Evolutionary conservation across 2,329 filamentous ascomycete genomes (phyloP).

Genomic region (Periconia sp.): DNA sequence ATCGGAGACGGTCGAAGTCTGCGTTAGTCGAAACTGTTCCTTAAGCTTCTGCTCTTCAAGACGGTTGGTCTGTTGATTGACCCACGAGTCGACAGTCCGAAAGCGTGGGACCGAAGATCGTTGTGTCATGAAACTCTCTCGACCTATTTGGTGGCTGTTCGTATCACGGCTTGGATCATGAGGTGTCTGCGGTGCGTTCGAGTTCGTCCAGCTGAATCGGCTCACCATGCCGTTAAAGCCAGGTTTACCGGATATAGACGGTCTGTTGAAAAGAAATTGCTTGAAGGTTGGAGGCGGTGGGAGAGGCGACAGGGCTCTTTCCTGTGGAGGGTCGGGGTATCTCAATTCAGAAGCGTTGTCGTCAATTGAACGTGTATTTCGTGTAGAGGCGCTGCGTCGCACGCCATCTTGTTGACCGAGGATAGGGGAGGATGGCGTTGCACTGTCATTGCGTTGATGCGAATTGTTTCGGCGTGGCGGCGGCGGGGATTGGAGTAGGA

Average conservation of each 20-base stretch:
- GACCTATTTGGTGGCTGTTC: conserved; percentile 26
- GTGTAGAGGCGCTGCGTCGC: conserved; percentile 36
- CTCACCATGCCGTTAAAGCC: conserved; percentile 33
- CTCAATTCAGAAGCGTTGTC: conserved; percentile 28
- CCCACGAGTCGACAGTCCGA: conserved; percentile 50
- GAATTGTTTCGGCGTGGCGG: conserved; percentile 30
- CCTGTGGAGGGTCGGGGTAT: conserved; percentile 24
- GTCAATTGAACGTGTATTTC: conserved; percentile 37
- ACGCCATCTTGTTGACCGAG: conserved; percentile 37
- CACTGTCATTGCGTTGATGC: conserved; percentile 36
- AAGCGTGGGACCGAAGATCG: conserved; percentile 47
- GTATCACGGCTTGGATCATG: conserved; percentile 39
- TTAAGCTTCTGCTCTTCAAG: conserved; percentile 44
- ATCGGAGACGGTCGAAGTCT: conserved; percentile 31
- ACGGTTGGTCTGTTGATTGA: conserved; percentile 46
- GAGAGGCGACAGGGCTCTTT: conserved; percentile 23
- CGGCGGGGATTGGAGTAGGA: conserved; percentile 28
- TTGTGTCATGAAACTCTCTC: conserved; percentile 45
- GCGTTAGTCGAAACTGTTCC: conserved; percentile 41
- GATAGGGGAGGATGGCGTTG: conserved; percentile 38
- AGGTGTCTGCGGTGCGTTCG: conserved; percentile 47
- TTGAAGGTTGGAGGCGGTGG: conserved; percentile 46
- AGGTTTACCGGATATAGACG: conserved; percentile 37
- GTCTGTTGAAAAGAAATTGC: conserved; percentile 46
- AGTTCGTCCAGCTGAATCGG: conserved; percentile 50